phyloP scores from a whole-genome alignment of 179 eudicot species.

The Gypsophila paniculata region DNA sequence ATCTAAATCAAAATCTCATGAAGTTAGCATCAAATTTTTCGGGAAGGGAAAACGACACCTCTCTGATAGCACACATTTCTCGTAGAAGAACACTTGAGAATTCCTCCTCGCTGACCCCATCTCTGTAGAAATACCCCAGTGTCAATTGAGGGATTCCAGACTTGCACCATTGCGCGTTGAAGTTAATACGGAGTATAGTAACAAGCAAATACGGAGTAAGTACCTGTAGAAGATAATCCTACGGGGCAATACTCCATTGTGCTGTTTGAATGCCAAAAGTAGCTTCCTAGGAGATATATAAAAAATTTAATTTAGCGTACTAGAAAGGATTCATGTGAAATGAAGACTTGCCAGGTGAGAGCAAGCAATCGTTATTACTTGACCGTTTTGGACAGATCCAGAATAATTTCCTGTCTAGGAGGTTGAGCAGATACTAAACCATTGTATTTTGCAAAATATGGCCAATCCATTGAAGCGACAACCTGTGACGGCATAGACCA shows the following conservation, averaged over 20 bases:
- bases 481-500: conserved; percentile 16
- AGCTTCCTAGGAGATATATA: conserved; percentile 35
- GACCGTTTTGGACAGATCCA: conserved; percentile 33
- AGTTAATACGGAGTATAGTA: background rate
- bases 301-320: background rate
- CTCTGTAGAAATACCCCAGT: conserved; percentile 31
- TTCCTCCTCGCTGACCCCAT: conserved; percentile 73
- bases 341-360: conserved; percentile 17
- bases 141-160: background rate
- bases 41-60: conserved; percentile 27
- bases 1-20: background rate
- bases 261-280: conserved; percentile 28
- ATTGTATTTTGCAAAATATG: conserved; percentile 43
- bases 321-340: conserved; percentile 36
- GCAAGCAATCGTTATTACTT: conserved; percentile 20
- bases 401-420: conserved; percentile 50
- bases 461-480: conserved; percentile 76
- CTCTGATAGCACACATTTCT: conserved; percentile 60
- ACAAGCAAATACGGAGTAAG: background rate
- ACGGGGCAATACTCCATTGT: conserved; percentile 33
- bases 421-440: conserved; percentile 47
- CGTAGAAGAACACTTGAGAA: conserved; percentile 44
- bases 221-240: conserved; percentile 62
- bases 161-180: background rate
- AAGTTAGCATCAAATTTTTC: background rate